Conservation (phyloP, 169 alveolate species). For the Cryptosporidium parvum region DNA sequence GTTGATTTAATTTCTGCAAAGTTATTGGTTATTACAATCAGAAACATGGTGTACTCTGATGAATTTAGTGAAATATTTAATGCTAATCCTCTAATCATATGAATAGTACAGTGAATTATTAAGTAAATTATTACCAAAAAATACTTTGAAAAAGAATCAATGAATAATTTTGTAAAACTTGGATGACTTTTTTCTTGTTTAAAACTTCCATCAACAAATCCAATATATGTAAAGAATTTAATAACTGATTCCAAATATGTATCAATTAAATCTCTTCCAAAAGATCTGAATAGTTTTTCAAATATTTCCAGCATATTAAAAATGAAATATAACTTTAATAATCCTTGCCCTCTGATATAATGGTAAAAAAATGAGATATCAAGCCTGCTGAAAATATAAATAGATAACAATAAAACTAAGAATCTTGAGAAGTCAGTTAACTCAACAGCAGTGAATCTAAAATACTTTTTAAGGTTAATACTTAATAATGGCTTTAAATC, state of each 20-base stretch:
- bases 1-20: conserved; percentile 91
- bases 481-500: background rate
- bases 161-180: background rate
- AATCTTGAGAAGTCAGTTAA: conserved; percentile 80
- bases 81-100: conserved; percentile 87
- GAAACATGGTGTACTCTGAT: conserved; percentile 91
- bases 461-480: background rate
- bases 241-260: conserved; percentile 43
- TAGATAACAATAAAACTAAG: conserved; percentile 81
- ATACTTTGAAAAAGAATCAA: background rate
- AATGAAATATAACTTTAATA: conserved; percentile 89
- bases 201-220: conserved; percentile 2
- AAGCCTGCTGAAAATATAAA: conserved; percentile 83
- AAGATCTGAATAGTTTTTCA: conserved; percentile 87
- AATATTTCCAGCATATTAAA: conserved; percentile 91
- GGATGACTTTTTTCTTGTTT: background rate
- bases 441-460: conserved; percentile 59
- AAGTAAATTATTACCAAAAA: conserved; percentile 77
- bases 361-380: conserved; percentile 90
- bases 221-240: conserved; percentile 3
- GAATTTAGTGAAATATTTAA: conserved; percentile 91
- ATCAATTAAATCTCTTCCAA: conserved; percentile 89
- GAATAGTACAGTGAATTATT: conserved; percentile 86
- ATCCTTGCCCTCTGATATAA: conserved; percentile 90
- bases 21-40: conserved; percentile 89